Conservation (phyloP, 1,139 yeast species). For the Candida pseudoviswanathii region DNA sequence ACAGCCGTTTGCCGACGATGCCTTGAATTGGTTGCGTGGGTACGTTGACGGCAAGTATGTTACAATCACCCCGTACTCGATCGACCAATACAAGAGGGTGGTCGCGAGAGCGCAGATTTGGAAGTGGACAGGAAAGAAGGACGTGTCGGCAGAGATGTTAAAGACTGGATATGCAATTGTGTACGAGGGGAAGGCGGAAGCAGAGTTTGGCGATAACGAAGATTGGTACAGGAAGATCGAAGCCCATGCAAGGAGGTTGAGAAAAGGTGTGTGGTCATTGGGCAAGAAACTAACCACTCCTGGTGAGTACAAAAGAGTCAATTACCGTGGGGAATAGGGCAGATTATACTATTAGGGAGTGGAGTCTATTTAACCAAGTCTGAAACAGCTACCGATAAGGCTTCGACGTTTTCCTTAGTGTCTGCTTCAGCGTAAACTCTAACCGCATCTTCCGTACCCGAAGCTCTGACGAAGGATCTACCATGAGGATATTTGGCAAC, state of each 20-base stretch:
- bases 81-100: constrained; percentile 88
- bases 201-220: constrained; percentile 84
- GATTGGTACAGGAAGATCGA: constrained; percentile 60
- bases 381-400: constrained; percentile 36
- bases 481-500: constrained; percentile 64
- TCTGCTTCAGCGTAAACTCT: constrained; percentile 92
- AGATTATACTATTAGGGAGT: constrained; percentile 10
- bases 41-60: constrained; percentile 68
- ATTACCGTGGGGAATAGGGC: constrained; percentile 18
- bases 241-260: constrained; percentile 53
- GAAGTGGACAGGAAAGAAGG: constrained; percentile 74
- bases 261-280: constrained; percentile 74
- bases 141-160: constrained; percentile 87
- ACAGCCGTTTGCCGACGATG: constrained; percentile 86
- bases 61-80: constrained; percentile 71
- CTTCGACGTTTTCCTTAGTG: constrained; percentile 36
- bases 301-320: constrained; percentile 69
- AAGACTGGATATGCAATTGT: constrained; percentile 81
- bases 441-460: constrained; percentile 98
- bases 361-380: constrained; percentile 27
- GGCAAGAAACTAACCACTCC: constrained; percentile 65
- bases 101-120: constrained; percentile 80
- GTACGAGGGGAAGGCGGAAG: constrained; percentile 79
- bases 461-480: constrained; percentile 92
- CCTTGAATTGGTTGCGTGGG: constrained; percentile 70